Base-by-base conservation (phyloP, 805 yeast species). In the Monosporozyma aquatica region DNA sequence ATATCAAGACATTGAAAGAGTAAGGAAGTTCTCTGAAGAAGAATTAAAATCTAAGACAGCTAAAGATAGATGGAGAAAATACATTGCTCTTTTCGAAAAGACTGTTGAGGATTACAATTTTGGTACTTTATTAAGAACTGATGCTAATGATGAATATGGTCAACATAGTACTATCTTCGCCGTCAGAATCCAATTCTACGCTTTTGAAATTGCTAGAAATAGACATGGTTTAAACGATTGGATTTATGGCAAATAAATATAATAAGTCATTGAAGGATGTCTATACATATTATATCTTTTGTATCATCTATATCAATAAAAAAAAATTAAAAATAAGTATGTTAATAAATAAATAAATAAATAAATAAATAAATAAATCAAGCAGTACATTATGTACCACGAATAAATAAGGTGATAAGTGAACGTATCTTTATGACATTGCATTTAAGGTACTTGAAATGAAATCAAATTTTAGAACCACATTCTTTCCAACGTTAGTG, bases 141-240 rank as follows among this genome's bases (percentile, higher is more conserved):
- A 76, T 50, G 62, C 83, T 28, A 62, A 66, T 37, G 80, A 71
- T 24, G 96, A 86, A 63, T 92, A 92, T 64, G 75, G 76, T 38
- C 86, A 90, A 67, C 76, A 78, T 37, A 78, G 82, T 45, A 85
- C 97, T 37, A 83, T 87, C 41, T 90, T 92, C 54, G 95, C 72
- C 9, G 92, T 90, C 45, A 80, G 97, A 68, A 77, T 90, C 59
- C 97, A 92, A 68, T 92, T 92, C 62, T 84, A 89, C 56, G 96
- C 96, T 43, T 75, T 87, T 58, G 98, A 92, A 70, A 82, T 92
- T 49, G 87, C 86, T 47, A 82, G 98, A 74, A 92, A 92, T 70
- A 84, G 79, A 63, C 74, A 74, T 50, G 95, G 95, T 28, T 72
- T 84, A 56, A 92, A 92, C 67, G 95, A 92, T 67, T 92, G 98